phyloP scores from a whole-genome alignment of 1,139 yeast genomes.

The Lizanozyma gosingica region DNA sequence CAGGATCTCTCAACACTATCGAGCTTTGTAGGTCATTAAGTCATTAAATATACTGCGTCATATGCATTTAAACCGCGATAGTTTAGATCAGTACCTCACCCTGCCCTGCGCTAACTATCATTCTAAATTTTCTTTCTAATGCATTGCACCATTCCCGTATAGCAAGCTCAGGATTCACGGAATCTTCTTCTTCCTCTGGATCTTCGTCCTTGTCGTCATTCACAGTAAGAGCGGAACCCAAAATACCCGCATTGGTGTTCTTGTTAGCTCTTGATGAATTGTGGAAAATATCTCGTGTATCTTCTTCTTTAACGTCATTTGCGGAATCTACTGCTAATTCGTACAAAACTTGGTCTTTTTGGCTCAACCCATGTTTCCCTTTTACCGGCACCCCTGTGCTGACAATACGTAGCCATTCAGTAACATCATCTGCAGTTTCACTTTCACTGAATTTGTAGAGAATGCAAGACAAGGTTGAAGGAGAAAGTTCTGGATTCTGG shows the following conservation, averaged over 20 bases:
- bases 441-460: background rate
- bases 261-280: slow-evolving; percentile 1
- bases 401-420: background rate
- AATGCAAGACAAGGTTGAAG: background rate
- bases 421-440: background rate
- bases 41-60: no score
- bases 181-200: slow-evolving; percentile 4
- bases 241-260: slow-evolving; percentile 6
- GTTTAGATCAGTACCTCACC: no score
- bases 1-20: no score
- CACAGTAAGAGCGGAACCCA: slow-evolving; percentile 2
- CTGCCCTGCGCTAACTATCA: no score
- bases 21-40: no score
- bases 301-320: background rate
- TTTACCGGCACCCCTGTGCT: background rate
- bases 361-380: background rate
- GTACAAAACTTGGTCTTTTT: background rate
- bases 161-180: background rate
- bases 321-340: background rate
- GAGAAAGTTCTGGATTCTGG: background rate
- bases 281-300: background rate
- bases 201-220: slow-evolving; percentile 5
- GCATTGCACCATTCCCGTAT: background rate
- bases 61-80: no score
- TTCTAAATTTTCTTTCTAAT: no score